Evolutionary conservation across 257 asterid genomes (phyloP), one percentile per base, ranked within the genome.

Genomic region (Nemophila menziesii): DNA sequence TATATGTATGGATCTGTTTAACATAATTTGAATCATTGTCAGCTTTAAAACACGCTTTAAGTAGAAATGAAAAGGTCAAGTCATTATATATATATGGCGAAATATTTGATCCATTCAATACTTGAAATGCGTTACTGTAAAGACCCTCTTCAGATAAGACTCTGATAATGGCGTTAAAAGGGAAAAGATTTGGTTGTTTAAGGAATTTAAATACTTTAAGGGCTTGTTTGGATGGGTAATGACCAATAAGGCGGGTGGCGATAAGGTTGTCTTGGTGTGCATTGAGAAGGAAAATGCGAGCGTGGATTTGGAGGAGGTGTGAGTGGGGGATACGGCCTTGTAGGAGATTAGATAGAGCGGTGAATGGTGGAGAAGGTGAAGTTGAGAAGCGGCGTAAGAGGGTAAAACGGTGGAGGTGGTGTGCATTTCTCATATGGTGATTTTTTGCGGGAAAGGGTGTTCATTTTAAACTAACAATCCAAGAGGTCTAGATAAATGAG

Each of bases 231-330:
- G 84, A 52, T 22, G 74, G 72, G 71, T 80, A 84, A 26, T 78
- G 84, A 43, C 93, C 93, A 15, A 84, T 72, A 40, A 84, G 77
- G 40, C 93, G 92, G 48, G 95, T 80, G 52, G 92, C 76, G 11
- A 77, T 49, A 67, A 80, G 84, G 52, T 77, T 58, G 64, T 77
- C 62, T 44, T 74, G 93, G 66, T 84, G 92, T 6, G 66, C 74
- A 39, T 55, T 29, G 54, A 66, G 45, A 11, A 61, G 72, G 56
- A 64, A 69, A 58, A 74, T 48, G 20, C 72, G 84, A 16, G 78
- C 86, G 48, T 84, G 93, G 57, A 84, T 45, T 68, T 84, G 93
- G 68, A 70, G 78, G 46, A 84, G 84, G 17, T 60, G 86, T 23
- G 55, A 49, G 49, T 36, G 69, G 5, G 74, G 46, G 42, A 80